phyloP scores from a whole-genome alignment of 768 basidiomycete species.

The Naganishia kalamii region DNA sequence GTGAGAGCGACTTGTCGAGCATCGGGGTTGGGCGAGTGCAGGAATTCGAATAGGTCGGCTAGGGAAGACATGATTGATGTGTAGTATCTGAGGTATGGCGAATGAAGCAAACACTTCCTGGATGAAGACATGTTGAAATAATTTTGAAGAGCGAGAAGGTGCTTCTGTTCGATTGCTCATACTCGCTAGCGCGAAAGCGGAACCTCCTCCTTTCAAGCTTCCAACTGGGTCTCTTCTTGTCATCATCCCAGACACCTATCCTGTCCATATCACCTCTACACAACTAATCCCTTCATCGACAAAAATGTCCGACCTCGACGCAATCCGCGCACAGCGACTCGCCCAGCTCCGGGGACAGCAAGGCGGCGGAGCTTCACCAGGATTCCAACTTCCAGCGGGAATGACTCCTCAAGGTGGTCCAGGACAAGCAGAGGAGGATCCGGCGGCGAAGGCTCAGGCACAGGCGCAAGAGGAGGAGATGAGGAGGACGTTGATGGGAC shows the following conservation, averaged over 20 bases:
- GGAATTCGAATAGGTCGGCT: conserved; percentile 70
- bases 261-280: neutral
- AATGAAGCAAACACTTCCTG: too few relatives aligned
- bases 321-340: conserved; percentile 11
- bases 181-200: neutral
- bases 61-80: conserved; percentile 36
- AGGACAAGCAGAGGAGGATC: conserved; percentile 32
- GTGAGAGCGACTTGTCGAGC: conserved; percentile 79
- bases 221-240: neutral
- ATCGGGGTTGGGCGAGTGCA: conserved; percentile 78
- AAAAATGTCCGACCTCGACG: conserved; percentile 11
- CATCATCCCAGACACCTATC: neutral
- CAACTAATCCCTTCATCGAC: neutral
- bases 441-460: conserved; percentile 30
- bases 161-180: neutral
- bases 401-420: conserved; percentile 29
- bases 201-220: neutral
- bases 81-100: neutral
- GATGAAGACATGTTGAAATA: too few relatives aligned
- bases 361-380: neutral
- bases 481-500: conserved; percentile 44
- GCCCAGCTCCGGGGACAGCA: conserved; percentile 10
- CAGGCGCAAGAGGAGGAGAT: conserved; percentile 37
- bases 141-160: neutral
- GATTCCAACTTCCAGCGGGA: conserved; percentile 40